Base-by-base conservation (phyloP, 345 rosid genomes). In the Chamaenerion angustifolium region DNA sequence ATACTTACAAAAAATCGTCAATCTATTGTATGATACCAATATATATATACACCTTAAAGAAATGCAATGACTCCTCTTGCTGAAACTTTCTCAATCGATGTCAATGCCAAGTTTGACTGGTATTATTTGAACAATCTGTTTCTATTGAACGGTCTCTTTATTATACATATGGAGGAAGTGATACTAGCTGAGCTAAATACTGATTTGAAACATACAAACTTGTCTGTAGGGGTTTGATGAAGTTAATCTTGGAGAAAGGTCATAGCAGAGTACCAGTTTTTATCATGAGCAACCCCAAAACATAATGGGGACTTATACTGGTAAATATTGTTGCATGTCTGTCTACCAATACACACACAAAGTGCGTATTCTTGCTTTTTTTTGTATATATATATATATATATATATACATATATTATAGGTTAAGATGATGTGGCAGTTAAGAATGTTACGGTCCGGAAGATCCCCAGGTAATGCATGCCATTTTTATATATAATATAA, bases 251-350 rank as follows among this genome's bases (percentile, higher is more conserved):
- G 68, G 84, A 75, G 68, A 75, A 75, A 59, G 89, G 89, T 48
- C 89, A 82, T 49, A 78, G 85, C 73, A 74, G 85, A 56, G 68
- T 82, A 42, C 89, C 89, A 6, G 82, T 76, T n/a, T n/a, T 48
- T 82, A 72, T 60, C 64, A 78, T 46, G 75, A 76, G 76, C 67
- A 65, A 40, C 67, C 73, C 21, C 72, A 68, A 51, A 82, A 82
- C 62, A 70, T 82, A 55, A 76, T 82, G 52, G 89, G n/a, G 89
- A 56, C 74, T 82, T 40, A 46, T 82, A 31, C 61, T 74, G 74
- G 85, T 82, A 67, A 73, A 23, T 27, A 4, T n/a, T n/a, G n/a
- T n/a, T n/a, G 19, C n/a, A 3, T 17, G 17, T 18, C 23, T 13
- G 5, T 48, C 48, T 45, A 14, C 18, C 18, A 13, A 0, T 18